phyloP scores from a whole-genome alignment of 2,329 filamentous ascomycete species.

The Claviceps sorghi region DNA sequence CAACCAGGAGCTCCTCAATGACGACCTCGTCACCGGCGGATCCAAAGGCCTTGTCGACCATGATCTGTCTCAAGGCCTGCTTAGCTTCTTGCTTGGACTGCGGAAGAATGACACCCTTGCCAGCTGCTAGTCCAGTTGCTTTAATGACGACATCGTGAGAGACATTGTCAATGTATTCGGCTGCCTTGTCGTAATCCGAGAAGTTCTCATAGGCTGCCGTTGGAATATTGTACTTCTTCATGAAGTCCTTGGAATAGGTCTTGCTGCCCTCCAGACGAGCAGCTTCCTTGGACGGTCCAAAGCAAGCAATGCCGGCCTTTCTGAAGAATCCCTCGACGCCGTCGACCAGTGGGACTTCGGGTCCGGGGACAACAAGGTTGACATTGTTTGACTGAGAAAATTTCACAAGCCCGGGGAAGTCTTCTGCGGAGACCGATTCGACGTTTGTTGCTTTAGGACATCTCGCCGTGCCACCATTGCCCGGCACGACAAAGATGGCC shows the following conservation, averaged over 20 bases:
- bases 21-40: conserved; percentile 80
- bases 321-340: conserved; percentile 78
- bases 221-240: conserved; percentile 78
- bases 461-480: conserved; percentile 73
- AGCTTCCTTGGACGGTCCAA: conserved; percentile 73
- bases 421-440: conserved; percentile 50
- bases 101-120: conserved; percentile 90
- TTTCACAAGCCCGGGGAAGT: conserved; percentile 63
- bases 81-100: conserved; percentile 69
- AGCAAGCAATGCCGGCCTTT: conserved; percentile 58
- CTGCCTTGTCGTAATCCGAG: conserved; percentile 56
- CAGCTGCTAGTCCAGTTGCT: conserved; percentile 78
- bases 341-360: conserved; percentile 84
- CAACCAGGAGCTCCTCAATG: conserved; percentile 83
- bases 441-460: conserved; percentile 63
- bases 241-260: conserved; percentile 95
- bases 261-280: conserved; percentile 93
- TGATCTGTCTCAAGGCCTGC: conserved; percentile 70
- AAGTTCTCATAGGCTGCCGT: conserved; percentile 90
- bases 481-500: conserved; percentile 55
- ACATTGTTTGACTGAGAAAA: conserved; percentile 60
- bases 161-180: conserved; percentile 57
- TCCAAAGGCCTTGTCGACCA: conserved; percentile 79
- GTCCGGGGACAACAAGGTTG: conserved; percentile 77
- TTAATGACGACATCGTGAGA: conserved; percentile 78